Evolutionary conservation across 805 yeast genomes (phyloP).

Genomic region (Saturnispora zaruensis): DNA sequence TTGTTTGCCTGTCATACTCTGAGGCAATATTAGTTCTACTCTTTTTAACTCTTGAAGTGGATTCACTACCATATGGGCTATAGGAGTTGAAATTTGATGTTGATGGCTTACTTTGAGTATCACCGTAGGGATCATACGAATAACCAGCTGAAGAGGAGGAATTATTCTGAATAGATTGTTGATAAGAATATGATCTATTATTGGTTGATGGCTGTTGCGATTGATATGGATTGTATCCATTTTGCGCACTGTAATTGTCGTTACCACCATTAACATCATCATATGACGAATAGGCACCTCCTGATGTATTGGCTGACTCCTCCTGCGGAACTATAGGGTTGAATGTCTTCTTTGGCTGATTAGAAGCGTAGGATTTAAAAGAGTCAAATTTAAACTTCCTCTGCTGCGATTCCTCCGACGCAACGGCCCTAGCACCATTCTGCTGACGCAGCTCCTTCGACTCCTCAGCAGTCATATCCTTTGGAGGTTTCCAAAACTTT

Average conservation of each 20-base stretch:
- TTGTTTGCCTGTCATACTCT: neutral
- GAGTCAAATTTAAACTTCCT: constrained; percentile 39
- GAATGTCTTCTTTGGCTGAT: constrained; percentile 20
- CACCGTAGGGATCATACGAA: neutral
- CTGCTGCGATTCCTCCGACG: constrained; percentile 28
- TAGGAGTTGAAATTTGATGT: neutral
- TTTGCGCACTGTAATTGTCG: constrained; percentile 7
- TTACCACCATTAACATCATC: neutral
- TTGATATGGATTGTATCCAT: constrained; percentile 11
- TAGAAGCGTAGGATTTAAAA: constrained; percentile 39
- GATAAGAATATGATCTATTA: neutral
- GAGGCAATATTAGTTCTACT: neutral
- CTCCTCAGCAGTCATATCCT: constrained; percentile 36
- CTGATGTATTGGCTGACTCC: constrained; percentile 10
- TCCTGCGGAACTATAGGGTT: constrained; percentile 18
- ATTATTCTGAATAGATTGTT: neutral
- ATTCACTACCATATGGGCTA: constrained; percentile 1
- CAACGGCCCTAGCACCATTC: constrained; percentile 31
- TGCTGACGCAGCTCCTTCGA: constrained; percentile 35
- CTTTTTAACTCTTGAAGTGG: constrained; percentile 5
- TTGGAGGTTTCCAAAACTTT: constrained; percentile 41
- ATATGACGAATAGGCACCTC: constrained; percentile 7
- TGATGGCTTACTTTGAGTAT: neutral
- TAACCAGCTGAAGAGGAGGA: neutral
- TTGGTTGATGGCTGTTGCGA: neutral